Percentiles rank a stretch among this genome's conserved stretches.
phyloP scores from a whole-genome alignment of 2,329 filamentous ascomycete genomes.

The Orbilia quercus region DNA sequence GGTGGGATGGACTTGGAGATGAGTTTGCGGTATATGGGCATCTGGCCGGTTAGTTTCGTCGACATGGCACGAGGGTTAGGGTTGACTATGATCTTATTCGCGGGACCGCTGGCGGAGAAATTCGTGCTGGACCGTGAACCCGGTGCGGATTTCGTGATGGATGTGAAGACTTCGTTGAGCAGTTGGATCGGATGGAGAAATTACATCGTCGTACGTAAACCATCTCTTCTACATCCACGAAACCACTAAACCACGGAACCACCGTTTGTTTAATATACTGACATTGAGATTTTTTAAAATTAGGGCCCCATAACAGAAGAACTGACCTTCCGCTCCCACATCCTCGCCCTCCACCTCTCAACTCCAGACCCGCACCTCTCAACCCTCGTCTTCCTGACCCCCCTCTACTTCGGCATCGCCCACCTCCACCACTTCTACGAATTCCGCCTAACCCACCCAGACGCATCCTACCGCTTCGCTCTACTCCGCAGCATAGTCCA shows the following conservation, averaged over 20 bases:
- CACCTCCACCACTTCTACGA: constrained; percentile 98
- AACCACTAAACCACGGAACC: too few relatives aligned
- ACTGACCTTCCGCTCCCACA: constrained; percentile 87
- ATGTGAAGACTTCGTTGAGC: constrained; percentile 67
- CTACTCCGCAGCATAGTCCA: constrained; percentile 81
- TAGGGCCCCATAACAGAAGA: constrained; percentile 92
- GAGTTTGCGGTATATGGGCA: constrained; percentile 77
- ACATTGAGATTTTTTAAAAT: too few relatives aligned
- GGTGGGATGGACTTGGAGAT: constrained; percentile 64
- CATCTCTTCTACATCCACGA: too few relatives aligned
- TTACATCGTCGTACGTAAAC: constrained; percentile 81
- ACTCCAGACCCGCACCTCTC: constrained; percentile 68
- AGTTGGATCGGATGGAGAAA: constrained; percentile 89
- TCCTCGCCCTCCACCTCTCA: constrained; percentile 83
- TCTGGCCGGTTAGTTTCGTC: constrained; percentile 77
- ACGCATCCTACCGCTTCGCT: constrained; percentile 70
- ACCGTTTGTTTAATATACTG: too few relatives aligned
- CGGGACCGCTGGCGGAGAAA: constrained; percentile 83
- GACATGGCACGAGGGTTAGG: constrained; percentile 75
- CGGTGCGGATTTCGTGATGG: constrained; percentile 46
- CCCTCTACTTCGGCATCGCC: constrained; percentile 66
- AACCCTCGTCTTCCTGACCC: constrained; percentile 59
- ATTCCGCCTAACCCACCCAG: constrained; percentile 83
- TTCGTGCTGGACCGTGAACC: constrained; percentile 42
- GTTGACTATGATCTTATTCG: constrained; percentile 77